These are phyloP conservation scores for Begonia masoniana DNA, from an alignment of 306 rosid species.

Conservation along the genomic window DNA sequence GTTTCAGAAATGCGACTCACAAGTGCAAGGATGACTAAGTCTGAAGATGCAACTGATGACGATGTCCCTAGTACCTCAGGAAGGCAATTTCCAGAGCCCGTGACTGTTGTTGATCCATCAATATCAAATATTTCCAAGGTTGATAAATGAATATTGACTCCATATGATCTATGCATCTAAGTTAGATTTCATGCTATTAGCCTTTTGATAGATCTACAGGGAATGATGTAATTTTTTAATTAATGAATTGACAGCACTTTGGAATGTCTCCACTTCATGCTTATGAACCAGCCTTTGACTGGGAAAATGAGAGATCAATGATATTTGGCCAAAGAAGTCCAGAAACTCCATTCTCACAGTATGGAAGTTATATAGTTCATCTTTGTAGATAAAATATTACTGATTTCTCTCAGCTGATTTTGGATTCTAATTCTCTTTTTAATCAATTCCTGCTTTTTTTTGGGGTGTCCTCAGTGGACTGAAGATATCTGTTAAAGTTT, in stretches of 20 bases:
- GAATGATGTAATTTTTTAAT: too few species aligned
- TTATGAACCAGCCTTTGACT: conserved; percentile 94
- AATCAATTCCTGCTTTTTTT: conserved; percentile 12
- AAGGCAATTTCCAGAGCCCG: conserved; percentile 55
- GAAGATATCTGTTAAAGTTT: conserved; percentile 91
- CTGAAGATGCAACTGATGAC: conserved; percentile 74
- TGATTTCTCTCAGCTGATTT: conserved; percentile 1
- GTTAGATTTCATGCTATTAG: too few species aligned
- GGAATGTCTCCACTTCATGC: conserved; percentile 92
- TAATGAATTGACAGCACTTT: conserved; percentile 43
- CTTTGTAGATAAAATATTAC: neutral
- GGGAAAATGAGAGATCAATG: conserved; percentile 96
- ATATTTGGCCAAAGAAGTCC: conserved; percentile 94
- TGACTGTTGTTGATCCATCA: conserved; percentile 28
- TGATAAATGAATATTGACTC: conserved; percentile 1
- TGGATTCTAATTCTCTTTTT: conserved; percentile 10
- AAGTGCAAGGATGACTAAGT: conserved; percentile 61
- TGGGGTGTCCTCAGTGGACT: conserved; percentile 54
- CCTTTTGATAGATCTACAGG: too few species aligned
- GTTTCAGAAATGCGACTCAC: conserved; percentile 82
- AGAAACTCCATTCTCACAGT: conserved; percentile 86
- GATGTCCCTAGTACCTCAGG: conserved; percentile 95
- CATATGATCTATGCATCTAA: too few species aligned
- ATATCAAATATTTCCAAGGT: conserved; percentile 55
- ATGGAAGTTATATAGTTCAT: conserved; percentile 14